These are phyloP conservation scores for Penicillium pulvis DNA, from an alignment of 495 filamentous ascomycete species.

Conservation along the genomic window DNA sequence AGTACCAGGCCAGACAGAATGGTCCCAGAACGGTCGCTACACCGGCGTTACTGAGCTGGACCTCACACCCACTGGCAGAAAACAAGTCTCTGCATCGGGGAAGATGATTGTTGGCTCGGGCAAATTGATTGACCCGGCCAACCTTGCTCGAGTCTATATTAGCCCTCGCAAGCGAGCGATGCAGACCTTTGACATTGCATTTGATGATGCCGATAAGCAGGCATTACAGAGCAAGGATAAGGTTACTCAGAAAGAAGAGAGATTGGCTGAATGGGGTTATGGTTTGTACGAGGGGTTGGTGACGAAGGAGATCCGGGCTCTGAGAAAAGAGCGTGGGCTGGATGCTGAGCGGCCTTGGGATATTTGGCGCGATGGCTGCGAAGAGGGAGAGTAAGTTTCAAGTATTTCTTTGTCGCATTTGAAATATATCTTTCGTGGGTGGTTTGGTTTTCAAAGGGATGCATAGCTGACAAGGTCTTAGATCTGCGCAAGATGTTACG, in stretches of 20 bases:
- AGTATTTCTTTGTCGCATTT: background rate
- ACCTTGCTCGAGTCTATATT: constrained; percentile 75
- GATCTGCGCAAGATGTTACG: constrained; percentile 58
- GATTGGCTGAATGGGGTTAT: constrained; percentile 85
- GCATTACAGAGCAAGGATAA: constrained; percentile 27
- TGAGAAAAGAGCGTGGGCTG: constrained; percentile 60
- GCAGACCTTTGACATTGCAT: constrained; percentile 72
- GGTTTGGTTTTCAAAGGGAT: background rate
- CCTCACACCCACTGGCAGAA: constrained; percentile 72
- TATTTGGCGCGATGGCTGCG: constrained; percentile 84
- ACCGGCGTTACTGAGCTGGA: constrained; percentile 82
- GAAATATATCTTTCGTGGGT: too few species aligned
- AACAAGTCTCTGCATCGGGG: constrained; percentile 69
- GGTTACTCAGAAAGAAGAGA: constrained; percentile 64
- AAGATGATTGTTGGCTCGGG: constrained; percentile 71
- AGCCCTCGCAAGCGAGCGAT: constrained; percentile 78
- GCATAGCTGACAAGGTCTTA: constrained; percentile 12
- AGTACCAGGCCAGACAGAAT: constrained; percentile 75
- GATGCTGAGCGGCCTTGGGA: constrained; percentile 63
- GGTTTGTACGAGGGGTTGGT: constrained; percentile 84
- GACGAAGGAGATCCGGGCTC: constrained; percentile 61
- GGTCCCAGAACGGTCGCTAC: constrained; percentile 83
- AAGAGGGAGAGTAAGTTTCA: constrained; percentile 48
- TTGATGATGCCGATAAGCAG: constrained; percentile 42
- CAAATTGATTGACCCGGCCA: constrained; percentile 73